phyloP scores from a whole-genome alignment of 1,284 basidiomycete species.

The Vanrija sp. region DNA sequence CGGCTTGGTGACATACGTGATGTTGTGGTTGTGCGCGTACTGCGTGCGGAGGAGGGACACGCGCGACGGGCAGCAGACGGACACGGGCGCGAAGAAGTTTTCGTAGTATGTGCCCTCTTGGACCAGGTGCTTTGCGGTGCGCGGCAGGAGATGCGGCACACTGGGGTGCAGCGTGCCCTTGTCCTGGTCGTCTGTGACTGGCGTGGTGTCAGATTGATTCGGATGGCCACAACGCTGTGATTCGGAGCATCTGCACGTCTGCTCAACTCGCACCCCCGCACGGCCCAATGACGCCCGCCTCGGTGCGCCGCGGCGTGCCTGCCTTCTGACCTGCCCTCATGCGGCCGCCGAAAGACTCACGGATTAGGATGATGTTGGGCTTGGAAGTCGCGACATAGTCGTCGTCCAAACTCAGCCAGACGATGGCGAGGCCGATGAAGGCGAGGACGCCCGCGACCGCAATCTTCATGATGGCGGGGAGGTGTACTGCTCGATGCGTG shows the following conservation, averaged over 20 bases:
- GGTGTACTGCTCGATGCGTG: too few relatives aligned
- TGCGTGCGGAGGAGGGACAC: constrained; percentile 31
- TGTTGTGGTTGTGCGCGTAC: constrained; percentile 38
- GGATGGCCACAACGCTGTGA: too few relatives aligned
- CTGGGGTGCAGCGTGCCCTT: constrained; percentile 12
- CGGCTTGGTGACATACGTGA: constrained; percentile 29
- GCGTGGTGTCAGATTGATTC: not conserved
- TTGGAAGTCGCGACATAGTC: not conserved
- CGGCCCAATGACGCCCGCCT: too few relatives aligned
- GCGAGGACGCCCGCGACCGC: too few relatives aligned
- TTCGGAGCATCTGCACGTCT: not conserved
- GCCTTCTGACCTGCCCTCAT: too few relatives aligned
- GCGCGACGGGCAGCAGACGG: constrained; percentile 35
- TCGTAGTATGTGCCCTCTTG: constrained; percentile 24
- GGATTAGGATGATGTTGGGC: constrained; percentile 31
- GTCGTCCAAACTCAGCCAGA: too few relatives aligned
- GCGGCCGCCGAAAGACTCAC: constrained; percentile 8
- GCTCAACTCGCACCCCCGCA: too few relatives aligned
- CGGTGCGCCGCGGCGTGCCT: too few relatives aligned
- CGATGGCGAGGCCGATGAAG: too few relatives aligned
- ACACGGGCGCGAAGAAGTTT: constrained; percentile 32
- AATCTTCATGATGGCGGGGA: too few relatives aligned
- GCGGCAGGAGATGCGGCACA: constrained; percentile 13
- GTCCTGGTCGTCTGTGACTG: constrained; percentile 34
- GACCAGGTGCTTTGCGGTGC: constrained; percentile 21